Evolutionary conservation across 208 protist genomes (phyloP), one percentile per base, ranked within the genome.

Genomic region (Wallacemonas sp.): DNA sequence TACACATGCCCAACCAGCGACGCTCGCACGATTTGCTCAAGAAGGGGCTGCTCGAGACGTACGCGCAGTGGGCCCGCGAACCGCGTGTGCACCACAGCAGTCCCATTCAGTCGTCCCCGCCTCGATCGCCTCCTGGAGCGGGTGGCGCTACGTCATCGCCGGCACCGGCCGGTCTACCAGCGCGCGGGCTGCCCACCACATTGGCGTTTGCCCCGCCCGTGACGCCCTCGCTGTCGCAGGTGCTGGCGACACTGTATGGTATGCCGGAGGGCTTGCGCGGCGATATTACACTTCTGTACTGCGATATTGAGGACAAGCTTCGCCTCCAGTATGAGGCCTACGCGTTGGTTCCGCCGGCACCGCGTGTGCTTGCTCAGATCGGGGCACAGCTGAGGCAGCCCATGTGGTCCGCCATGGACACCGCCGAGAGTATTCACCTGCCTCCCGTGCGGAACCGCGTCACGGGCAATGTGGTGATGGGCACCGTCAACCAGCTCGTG

Each of bases 401-500:
- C 12, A 79, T 88, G 78, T 88, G 82, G 79, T 88, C 79, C 8
- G 72, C 70, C 19, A 66, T 61, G 46, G 72, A 79, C 46, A 73
- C 73, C 24, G 75, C 71, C 17, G 77, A 82, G 27, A 58, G 33
- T 8, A 62, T 74, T 22, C 70, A 71, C 41, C 62, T 80, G 4
- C 72, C 70, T 12, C 27, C 62, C n/a, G 49, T 66, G 0, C 47
- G 61, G 1, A 74, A 72, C 39, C 60, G 34, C 3, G 64, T 66
- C 17, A 71, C 66, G 2, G 75, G 70, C 26, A 68, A 67, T 22
- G 66, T 80, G 8, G 59, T 82, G 1, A 80, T 76, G 63, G 84
- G 72, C 45, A 86, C 84, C 12, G 31, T 87, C 31, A 77, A 87
- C 66, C 73, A 86, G 63, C 70, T 90, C 19, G 80, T 90, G 34